Evolutionary conservation across 805 yeast genomes (phyloP).

Genomic region (Teunomyces atbi): DNA sequence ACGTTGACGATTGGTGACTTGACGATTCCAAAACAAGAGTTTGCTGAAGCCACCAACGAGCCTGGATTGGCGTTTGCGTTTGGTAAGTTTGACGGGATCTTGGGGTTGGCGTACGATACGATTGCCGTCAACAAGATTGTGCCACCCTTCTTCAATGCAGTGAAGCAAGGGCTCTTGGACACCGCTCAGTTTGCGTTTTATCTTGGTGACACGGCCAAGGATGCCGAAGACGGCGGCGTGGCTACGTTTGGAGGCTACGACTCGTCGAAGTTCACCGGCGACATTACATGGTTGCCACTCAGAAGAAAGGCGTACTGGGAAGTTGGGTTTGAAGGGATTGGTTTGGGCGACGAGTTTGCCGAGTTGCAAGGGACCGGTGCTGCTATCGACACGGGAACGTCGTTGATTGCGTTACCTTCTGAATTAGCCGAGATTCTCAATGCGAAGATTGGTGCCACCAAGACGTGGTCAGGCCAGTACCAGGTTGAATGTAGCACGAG

Average conservation of each 20-base stretch:
- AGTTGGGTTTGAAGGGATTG: slow-evolving; percentile 86
- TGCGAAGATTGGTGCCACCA: slow-evolving; percentile 94
- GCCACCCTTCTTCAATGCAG: slow-evolving; percentile 92
- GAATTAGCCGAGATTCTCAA: slow-evolving; percentile 94
- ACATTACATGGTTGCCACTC: slow-evolving; percentile 93
- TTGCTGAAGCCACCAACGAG: slow-evolving; percentile 96
- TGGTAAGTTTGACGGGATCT: slow-evolving; percentile 97
- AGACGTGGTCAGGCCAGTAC: slow-evolving; percentile 98
- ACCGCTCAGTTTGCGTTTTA: slow-evolving; percentile 85
- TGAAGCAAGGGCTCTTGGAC: slow-evolving; percentile 77
- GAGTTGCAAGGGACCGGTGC: slow-evolving; percentile 83
- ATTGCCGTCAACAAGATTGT: slow-evolving; percentile 86
- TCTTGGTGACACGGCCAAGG: slow-evolving; percentile 73
- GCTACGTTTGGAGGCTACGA: slow-evolving; percentile 97
- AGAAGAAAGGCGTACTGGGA: slow-evolving; percentile 99
- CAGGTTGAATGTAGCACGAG: slow-evolving; percentile 85
- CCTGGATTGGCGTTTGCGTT: slow-evolving; percentile 98
- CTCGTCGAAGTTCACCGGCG: slow-evolving; percentile 69
- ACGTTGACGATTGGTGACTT: slow-evolving; percentile 78
- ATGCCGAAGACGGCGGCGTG: slow-evolving; percentile 75
- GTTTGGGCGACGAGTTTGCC: slow-evolving; percentile 90
- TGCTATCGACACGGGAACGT: slow-evolving; percentile 98
- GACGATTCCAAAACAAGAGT: slow-evolving; percentile 82
- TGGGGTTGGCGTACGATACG: slow-evolving; percentile 91
- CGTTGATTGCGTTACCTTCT: slow-evolving; percentile 91